A percentile compares a stretch with the other conserved stretches of the same genome.
These are phyloP conservation scores for Friedmanniomyces simplex DNA, from an alignment of 495 filamentous ascomycete genomes.

Conservation along the genomic window DNA sequence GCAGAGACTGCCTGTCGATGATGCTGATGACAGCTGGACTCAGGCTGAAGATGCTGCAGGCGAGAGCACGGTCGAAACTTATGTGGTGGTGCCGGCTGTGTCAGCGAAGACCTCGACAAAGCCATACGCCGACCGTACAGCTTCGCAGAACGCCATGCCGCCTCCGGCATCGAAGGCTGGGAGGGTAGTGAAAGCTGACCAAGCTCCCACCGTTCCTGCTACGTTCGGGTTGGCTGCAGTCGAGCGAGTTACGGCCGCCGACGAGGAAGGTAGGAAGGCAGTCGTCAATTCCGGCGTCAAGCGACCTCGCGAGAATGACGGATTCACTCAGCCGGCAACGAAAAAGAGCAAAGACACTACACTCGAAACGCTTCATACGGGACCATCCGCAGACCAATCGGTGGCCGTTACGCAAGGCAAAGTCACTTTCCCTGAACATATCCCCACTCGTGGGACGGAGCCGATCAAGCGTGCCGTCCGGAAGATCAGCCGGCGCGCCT, in stretches of 20 bases:
- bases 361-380: background rate
- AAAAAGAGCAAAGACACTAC: background rate
- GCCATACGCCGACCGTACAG: background rate
- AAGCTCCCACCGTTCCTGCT: background rate
- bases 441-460: background rate
- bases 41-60: background rate
- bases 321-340: background rate
- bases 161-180: constrained; percentile 2
- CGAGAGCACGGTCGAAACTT: background rate
- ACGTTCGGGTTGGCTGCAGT: background rate
- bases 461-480: background rate
- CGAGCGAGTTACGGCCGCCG: background rate
- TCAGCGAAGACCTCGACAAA: background rate
- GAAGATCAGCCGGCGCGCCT: constrained; percentile 9
- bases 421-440: background rate
- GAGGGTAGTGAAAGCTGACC: background rate
- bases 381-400: background rate
- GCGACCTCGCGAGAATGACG: background rate
- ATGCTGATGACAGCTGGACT: background rate
- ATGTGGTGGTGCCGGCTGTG: too few relatives aligned
- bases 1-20: background rate
- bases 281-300: background rate
- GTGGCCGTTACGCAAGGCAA: background rate
- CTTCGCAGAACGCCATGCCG: constrained; percentile 13
- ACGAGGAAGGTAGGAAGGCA: background rate